Evolutionary conservation across 495 filamentous ascomycete genomes (phyloP), one percentile per base, ranked within the genome.

Genomic region (Emericellopsis terricola): DNA sequence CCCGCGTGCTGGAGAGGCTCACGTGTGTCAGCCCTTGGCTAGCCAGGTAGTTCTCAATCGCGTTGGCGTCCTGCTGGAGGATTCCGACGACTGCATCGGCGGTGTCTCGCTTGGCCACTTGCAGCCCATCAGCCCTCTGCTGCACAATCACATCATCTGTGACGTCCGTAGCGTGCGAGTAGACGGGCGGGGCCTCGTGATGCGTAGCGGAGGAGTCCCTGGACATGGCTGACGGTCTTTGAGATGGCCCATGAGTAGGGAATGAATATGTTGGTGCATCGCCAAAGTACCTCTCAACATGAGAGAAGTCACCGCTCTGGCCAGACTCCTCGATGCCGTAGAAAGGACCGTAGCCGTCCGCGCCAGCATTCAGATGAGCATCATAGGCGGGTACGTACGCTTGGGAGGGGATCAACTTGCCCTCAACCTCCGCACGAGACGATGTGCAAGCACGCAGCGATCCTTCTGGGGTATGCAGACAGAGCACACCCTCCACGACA

Each of bases 11-110:
- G 29, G 53, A 59, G 4, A 66, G 41, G 32, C 51, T 50, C 15
- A 66, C 47, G 38, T 66, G 60, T 11, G 62, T 57, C 21, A 62
- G 38, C 19, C 59, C 57, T 1, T 32, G 36, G 15, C 39, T 28
- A 15, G n/a, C 21, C 5, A 21, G 42, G 18, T 44, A 48, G 2
- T 50, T 31, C 13, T 43, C 46, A 5, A 51, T 37, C 1, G 0
- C 14, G 2, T 2, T 13, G 11, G 31, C 30, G 15, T 28, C 14
- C 16, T 47, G 35, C 11, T 53, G 41, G 1, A 63, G 36, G 3
- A 44, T 15, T 9, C 33, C 33, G 28, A 57, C 58, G 19, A 50
- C 37, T 1, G 38, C 38, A 29, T 48, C 40, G 11, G 42, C 46
- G 2, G 55, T 51, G 36, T 62, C 59, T 15, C 27, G 36, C 9